Evolutionary conservation across 306 rosid genomes (phyloP).

Genomic region (Cajanus cajan): DNA sequence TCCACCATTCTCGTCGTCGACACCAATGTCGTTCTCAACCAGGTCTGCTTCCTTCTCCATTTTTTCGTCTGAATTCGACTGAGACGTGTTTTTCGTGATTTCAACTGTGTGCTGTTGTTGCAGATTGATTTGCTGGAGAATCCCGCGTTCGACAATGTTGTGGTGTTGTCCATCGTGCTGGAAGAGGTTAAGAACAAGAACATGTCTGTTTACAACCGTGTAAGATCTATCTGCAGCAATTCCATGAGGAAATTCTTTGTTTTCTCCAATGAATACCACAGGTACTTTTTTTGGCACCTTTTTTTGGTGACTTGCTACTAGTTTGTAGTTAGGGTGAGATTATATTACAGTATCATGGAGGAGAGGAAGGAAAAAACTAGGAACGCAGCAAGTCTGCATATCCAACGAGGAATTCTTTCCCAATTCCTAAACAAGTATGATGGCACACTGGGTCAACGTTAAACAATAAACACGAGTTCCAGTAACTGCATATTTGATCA

Average conservation of each 20-base stretch:
- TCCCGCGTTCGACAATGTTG: conserved; percentile 78
- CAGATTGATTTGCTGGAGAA: conserved; percentile 99
- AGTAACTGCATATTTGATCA: background rate
- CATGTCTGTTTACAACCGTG: conserved; percentile 69
- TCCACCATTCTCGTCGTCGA: conserved; percentile 76
- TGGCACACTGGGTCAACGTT: background rate
- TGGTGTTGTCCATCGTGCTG: conserved; percentile 75
- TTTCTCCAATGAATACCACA: conserved; percentile 89
- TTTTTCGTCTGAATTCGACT: background rate
- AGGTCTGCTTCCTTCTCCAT: conserved; percentile 36
- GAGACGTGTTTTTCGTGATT: background rate
- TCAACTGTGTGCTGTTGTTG: background rate
- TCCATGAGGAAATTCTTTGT: conserved; percentile 68
- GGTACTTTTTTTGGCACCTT: conserved; percentile 34
- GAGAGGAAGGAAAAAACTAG: background rate
- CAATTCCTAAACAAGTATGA: background rate
- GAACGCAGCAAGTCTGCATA: background rate
- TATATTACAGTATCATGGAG: background rate
- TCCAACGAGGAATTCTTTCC: background rate
- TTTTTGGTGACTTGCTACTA: background rate
- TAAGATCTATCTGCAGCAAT: conserved; percentile 72
- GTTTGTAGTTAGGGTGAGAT: background rate
- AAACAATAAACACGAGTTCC: background rate
- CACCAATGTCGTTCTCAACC: conserved; percentile 90
- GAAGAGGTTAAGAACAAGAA: conserved; percentile 90